These are phyloP conservation scores for Curvularia eragrostidis DNA, from an alignment of 2,329 filamentous ascomycete genomes.

Conservation along the genomic window DNA sequence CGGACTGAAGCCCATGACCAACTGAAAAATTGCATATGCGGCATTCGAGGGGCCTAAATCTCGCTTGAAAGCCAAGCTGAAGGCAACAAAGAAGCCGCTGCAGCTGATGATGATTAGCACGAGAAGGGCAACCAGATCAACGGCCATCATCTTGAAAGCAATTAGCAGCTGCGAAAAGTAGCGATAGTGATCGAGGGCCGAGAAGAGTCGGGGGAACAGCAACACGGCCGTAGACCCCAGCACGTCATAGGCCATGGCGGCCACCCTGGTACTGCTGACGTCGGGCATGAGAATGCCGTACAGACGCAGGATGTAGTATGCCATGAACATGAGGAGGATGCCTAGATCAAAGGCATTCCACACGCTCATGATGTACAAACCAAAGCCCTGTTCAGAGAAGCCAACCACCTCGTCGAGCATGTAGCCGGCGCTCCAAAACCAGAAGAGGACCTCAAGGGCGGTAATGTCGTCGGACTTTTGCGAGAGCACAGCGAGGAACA, in stretches of 20 bases:
- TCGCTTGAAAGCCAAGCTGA: constrained; percentile 78
- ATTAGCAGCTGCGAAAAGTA: constrained; percentile 96
- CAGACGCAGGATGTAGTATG: constrained; percentile 88
- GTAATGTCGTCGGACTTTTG: constrained; percentile 82
- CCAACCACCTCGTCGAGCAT: constrained; percentile 96
- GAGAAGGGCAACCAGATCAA: constrained; percentile 85
- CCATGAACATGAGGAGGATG: constrained; percentile 82
- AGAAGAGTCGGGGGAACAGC: constrained; percentile 89
- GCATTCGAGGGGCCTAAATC: constrained; percentile 74
- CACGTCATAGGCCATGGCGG: constrained; percentile 91
- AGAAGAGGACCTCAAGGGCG: constrained; percentile 84
- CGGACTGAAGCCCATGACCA: constrained; percentile 94
- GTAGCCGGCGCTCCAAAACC: constrained; percentile 97
- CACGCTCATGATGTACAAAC: constrained; percentile 95
- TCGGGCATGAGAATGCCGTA: constrained; percentile 87
- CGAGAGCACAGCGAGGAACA: constrained; percentile 83
- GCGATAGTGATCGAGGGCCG: constrained; percentile 89
- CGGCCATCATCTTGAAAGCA: constrained; percentile 91
- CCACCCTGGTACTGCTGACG: constrained; percentile 70
- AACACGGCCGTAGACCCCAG: constrained; percentile 89
- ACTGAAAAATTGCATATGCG: constrained; percentile 91
- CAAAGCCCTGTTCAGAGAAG: constrained; percentile 96
- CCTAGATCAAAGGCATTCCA: constrained; percentile 97
- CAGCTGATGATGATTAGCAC: constrained; percentile 85
- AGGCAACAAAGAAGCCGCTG: constrained; percentile 95